Evolutionary conservation across 2,329 filamentous ascomycete species (phyloP).

Genomic region (Aspergillus glaucus): DNA sequence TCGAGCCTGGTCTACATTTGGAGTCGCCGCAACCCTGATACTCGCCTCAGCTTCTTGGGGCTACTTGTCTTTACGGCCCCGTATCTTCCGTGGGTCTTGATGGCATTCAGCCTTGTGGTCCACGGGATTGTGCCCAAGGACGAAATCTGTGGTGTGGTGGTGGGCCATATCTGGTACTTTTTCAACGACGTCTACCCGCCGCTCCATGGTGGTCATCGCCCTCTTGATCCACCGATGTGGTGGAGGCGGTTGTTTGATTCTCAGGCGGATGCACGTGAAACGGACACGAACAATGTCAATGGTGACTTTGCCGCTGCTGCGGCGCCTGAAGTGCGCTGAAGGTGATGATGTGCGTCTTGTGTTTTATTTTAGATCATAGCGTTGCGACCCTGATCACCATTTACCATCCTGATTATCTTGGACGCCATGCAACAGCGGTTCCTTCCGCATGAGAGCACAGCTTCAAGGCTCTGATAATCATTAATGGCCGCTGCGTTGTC

Average conservation of each 20-base stretch:
- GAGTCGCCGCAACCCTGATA: slow-evolving; percentile 91
- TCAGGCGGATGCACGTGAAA: slow-evolving; percentile 10
- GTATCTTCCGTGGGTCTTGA: slow-evolving; percentile 91
- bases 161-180: slow-evolving; percentile 97
- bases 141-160: slow-evolving; percentile 89
- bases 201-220: slow-evolving; percentile 74
- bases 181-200: slow-evolving; percentile 95
- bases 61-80: slow-evolving; percentile 87
- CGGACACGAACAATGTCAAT: slow-evolving; percentile 24
- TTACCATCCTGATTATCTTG: neutral
- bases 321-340: slow-evolving; percentile 23
- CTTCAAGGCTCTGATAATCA: too few relatives aligned
- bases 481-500: too few relatives aligned
- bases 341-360: neutral
- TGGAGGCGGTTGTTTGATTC: slow-evolving; percentile 78
- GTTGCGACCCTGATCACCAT: too few relatives aligned
- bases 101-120: slow-evolving; percentile 85
- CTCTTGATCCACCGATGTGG: slow-evolving; percentile 82
- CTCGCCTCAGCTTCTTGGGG: slow-evolving; percentile 79
- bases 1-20: slow-evolving; percentile 97
- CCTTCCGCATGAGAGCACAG: too few relatives aligned
- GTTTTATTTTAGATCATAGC: neutral
- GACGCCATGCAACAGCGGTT: neutral
- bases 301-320: slow-evolving; percentile 28
- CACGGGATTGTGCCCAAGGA: slow-evolving; percentile 88